Percentiles rank a stretch among this genome's conserved stretches.
phyloP scores from a whole-genome alignment of 371 early-diverging fungal species.

The Mycotypha africana region DNA sequence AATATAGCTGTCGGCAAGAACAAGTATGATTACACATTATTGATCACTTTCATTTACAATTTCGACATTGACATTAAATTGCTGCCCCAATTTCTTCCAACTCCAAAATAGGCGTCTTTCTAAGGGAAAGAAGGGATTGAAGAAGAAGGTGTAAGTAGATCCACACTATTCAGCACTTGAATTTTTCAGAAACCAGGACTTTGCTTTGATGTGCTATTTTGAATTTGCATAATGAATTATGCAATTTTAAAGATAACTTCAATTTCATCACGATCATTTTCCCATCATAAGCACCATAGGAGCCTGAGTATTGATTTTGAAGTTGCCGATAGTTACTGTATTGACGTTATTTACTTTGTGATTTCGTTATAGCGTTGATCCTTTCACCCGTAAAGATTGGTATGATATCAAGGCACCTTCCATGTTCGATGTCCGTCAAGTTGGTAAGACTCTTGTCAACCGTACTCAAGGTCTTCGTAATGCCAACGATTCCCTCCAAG shows the following conservation, averaged over 20 bases:
- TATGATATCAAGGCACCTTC: constrained; percentile 98
- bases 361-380: constrained; percentile 83
- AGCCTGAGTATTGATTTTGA: not conserved
- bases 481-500: constrained; percentile 95
- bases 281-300: too few relatives aligned
- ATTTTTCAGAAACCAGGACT: too few relatives aligned
- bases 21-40: constrained; percentile 52
- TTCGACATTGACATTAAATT: too few relatives aligned
- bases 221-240: too few relatives aligned
- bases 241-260: too few relatives aligned
- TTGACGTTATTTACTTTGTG: constrained; percentile 1
- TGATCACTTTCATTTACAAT: not conserved
- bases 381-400: constrained; percentile 99
- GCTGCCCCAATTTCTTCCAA: too few relatives aligned
- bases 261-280: too few relatives aligned
- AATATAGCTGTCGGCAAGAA: constrained; percentile 91
- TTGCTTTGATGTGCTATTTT: too few relatives aligned
- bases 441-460: constrained; percentile 99
- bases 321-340: not conserved
- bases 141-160: constrained; percentile 97
- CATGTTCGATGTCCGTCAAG: constrained; percentile 89
- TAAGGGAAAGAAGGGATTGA: constrained; percentile 95
- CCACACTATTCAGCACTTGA: too few relatives aligned
- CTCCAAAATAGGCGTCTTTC: constrained; percentile 74
- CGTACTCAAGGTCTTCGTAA: constrained; percentile 98